Percentiles rank a stretch among this genome's conserved stretches.
Conservation (phyloP, 2,329 filamentous ascomycete species). For the Hyphodiscus sp. region DNA sequence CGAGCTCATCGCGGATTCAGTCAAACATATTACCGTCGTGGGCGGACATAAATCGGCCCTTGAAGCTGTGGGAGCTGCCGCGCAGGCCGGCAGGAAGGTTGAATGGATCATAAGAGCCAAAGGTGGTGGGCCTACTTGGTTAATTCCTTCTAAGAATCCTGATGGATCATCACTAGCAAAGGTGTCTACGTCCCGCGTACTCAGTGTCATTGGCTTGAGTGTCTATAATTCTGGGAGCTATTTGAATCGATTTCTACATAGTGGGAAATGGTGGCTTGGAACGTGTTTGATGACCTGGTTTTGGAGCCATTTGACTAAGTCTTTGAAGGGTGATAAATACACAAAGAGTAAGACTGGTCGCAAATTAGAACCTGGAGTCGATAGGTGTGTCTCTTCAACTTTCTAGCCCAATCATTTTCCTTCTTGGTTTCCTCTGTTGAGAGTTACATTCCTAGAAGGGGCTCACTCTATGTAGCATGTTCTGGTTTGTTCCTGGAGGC, state of each 20-base stretch:
- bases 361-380: slow-evolving; percentile 4
- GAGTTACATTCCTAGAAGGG: not conserved
- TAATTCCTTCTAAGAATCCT: slow-evolving; percentile 4
- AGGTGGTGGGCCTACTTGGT: slow-evolving; percentile 40
- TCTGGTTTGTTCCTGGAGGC: slow-evolving; percentile 8
- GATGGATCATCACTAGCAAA: slow-evolving; percentile 4
- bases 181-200: slow-evolving; percentile 1
- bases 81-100: slow-evolving; percentile 38
- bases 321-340: slow-evolving; percentile 3
- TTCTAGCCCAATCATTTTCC: too few relatives aligned
- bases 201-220: slow-evolving; percentile 1
- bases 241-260: slow-evolving; percentile 9
- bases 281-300: slow-evolving; percentile 7
- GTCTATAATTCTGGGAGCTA: slow-evolving; percentile 5
- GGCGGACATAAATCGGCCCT: slow-evolving; percentile 60
- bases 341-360: slow-evolving; percentile 6
- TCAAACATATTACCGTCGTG: slow-evolving; percentile 44
- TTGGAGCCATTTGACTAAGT: slow-evolving; percentile 7
- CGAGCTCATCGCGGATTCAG: slow-evolving; percentile 3
- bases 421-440: not conserved
- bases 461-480: not conserved
- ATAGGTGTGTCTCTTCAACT: not conserved
- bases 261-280: slow-evolving; percentile 6
- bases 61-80: slow-evolving; percentile 58
- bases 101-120: slow-evolving; percentile 26